Base-by-base conservation (phyloP, 2,329 filamentous ascomycete species). In the Hypoxylon sp. region DNA sequence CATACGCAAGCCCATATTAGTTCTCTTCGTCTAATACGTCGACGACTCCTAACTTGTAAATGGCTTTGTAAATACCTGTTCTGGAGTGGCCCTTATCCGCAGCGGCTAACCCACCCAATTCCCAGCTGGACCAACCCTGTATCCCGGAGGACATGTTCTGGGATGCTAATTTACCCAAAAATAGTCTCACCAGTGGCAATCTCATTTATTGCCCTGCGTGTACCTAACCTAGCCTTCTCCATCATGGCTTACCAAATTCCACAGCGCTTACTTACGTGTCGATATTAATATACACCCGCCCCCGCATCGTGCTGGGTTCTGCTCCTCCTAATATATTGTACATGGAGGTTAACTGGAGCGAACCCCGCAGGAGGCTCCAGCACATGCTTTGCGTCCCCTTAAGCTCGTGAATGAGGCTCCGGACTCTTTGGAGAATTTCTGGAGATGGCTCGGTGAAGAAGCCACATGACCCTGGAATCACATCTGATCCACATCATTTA, bases 381-480 rank as follows among this genome's bases (percentile, higher is more conserved):
- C 56, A 56, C 53, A 62, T 65, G 64, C 17, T 52, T 65, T 13
- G n/a, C 13, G 17, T 44, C 24, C 54, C 21, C 21, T 13, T 32
- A 48, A 11, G 42, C 29, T 60, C 44, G 44, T 61, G 65, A 42
- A 60, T 70, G 68, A 70, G 68, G 68, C 68, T 70, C 68, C 59
- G 42, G 54, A 39, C 21, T 37, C 39, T 39, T 55, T 53, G 13
- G 35, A 47, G 48, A 29, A 3, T 21, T 19, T 37, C 46, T 39
- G 29, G 47, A 54, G n/a, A 10, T 37, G n/a, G 19, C 17, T 62
- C 31, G 31, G 46, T 47, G 51, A 19, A 21, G 51, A 42, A 10
- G 32, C 60, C 65, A 56, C 58, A 70, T 70, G 68, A 68, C 10
- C 32, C 39, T n/a, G 24, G 6, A 31, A 46, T 5, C 32, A 44